Evolutionary conservation across 805 yeast species (phyloP).

Genomic region (Naumovozyma dairenensis): DNA sequence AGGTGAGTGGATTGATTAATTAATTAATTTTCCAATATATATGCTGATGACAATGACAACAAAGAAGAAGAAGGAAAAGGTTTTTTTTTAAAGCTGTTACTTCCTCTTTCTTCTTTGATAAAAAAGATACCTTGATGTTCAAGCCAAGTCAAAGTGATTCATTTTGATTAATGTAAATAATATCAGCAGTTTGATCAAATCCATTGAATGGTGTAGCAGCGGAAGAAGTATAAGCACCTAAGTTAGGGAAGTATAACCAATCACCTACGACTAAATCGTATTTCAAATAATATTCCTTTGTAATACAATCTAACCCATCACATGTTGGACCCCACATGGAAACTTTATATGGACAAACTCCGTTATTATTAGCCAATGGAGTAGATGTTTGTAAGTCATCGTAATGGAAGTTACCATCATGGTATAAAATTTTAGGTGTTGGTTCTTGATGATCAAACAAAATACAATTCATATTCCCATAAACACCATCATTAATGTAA

Average conservation of each 20-base stretch:
- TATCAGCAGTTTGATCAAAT: constrained; percentile 51
- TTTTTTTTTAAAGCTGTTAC: neutral
- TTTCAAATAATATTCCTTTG: constrained; percentile 42
- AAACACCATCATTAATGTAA: constrained; percentile 89
- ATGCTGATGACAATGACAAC: no score
- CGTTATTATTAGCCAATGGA: constrained; percentile 1
- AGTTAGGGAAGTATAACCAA: constrained; percentile 75
- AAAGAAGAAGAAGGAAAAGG: no score
- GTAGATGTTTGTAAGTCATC: constrained; percentile 25
- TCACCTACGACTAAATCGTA: constrained; percentile 71
- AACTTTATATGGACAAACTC: constrained; percentile 29
- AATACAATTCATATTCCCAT: constrained; percentile 91
- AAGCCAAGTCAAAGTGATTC: neutral
- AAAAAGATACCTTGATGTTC: no score
- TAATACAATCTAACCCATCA: constrained; percentile 86
- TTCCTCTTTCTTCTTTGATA: neutral
- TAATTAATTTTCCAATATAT: no score
- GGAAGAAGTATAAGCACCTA: constrained; percentile 89
- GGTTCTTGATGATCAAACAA: constrained; percentile 86
- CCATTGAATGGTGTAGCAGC: constrained; percentile 95
- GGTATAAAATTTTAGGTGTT: constrained; percentile 53
- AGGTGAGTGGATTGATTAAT: no score
- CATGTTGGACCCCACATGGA: constrained; percentile 99
- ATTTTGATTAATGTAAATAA: constrained; percentile 49
- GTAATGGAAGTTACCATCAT: constrained; percentile 39